Base-by-base conservation (phyloP, 164 flowering plant genomes). In the Berberis vulgaris region DNA sequence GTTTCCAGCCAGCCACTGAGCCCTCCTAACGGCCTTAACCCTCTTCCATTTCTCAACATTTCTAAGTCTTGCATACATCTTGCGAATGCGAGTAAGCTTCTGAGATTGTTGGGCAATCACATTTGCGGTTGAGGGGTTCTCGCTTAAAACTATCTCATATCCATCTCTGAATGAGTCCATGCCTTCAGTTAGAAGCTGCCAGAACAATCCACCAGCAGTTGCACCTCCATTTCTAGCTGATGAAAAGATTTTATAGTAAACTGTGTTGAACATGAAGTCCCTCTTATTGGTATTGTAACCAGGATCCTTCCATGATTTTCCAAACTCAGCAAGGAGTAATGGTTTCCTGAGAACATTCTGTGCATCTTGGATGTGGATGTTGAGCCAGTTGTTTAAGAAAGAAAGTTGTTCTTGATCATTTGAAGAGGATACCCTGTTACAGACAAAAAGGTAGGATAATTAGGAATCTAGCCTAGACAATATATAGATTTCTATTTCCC, bases 131-230 rank as follows among this genome's bases (percentile, higher is more conserved):
- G 90, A 76, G 38, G 88, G 78, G 76, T 68, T 81, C 72, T 86
- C 81, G 7, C 71, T 78, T 45, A 90, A 62, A 40, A 91, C 67
- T 26, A 91, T 74, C 65, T 84, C 95, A 47, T 91, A 86, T 54
- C 97, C 95, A 77, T 91, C 95, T 47, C 81, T 68, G 66, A 72
- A 78, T 8, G 69, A 63, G 71, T 86, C 97, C 91, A 88, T 80
- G 59, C 88, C 91, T 70, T 81, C 79, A 1, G 81, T 54, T 2
- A 88, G 67, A 40, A 87, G 82, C 63, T 90, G 97, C 97, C 97
- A 90, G 71, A 87, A 86, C 71, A 87, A 65, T 65, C 87, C 84
- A 26, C 97, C 91, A 1, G 73, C 83, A 1, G 90, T 86, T 2
- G 85, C 78, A 8, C 94, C 97, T 41, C 90, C 94, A 5, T 69